Conservation (phyloP, 306 rosid species). For the Coriaria nepalensis region DNA sequence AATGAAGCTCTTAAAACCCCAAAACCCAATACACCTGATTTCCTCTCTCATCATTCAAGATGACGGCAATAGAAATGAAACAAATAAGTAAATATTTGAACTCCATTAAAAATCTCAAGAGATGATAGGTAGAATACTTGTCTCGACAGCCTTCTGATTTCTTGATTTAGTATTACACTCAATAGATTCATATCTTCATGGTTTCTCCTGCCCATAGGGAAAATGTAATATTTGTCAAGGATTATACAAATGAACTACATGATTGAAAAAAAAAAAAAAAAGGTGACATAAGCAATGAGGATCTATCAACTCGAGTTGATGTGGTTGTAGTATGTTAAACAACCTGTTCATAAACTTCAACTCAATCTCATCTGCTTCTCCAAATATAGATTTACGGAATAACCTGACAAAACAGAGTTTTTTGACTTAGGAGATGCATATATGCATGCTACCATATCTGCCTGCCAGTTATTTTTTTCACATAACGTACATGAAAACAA, state of each 20-base stretch:
- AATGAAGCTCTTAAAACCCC: not conserved
- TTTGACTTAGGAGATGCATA: not conserved
- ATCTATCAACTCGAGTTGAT: not conserved
- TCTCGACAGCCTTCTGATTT: conserved; percentile 65
- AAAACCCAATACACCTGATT: no score
- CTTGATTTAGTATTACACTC: conserved; percentile 68
- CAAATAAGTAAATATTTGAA: no score
- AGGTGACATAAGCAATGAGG: not conserved
- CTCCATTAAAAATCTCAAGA: not conserved
- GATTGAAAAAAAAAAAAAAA: not conserved
- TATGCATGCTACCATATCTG: no score
- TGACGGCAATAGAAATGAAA: not conserved
- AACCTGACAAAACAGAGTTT: conserved; percentile 38
- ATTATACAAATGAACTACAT: not conserved
- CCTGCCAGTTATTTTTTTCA: no score
- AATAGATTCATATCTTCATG: conserved; percentile 78
- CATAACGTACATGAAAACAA: no score
- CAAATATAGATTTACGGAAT: conserved; percentile 85
- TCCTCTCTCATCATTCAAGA: not conserved
- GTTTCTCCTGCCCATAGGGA: conserved; percentile 52
- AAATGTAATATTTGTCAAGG: conserved; percentile 5
- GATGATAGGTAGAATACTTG: conserved; percentile 48
- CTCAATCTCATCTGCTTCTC: conserved; percentile 87
- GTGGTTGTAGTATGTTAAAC: conserved; percentile 3
- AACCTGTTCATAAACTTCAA: conserved; percentile 96